Percentiles rank a stretch among this genome's conserved stretches.
These are phyloP conservation scores for Phytophthora litchii DNA, from an alignment of 352 stramenopile species.

Conservation along the genomic window DNA sequence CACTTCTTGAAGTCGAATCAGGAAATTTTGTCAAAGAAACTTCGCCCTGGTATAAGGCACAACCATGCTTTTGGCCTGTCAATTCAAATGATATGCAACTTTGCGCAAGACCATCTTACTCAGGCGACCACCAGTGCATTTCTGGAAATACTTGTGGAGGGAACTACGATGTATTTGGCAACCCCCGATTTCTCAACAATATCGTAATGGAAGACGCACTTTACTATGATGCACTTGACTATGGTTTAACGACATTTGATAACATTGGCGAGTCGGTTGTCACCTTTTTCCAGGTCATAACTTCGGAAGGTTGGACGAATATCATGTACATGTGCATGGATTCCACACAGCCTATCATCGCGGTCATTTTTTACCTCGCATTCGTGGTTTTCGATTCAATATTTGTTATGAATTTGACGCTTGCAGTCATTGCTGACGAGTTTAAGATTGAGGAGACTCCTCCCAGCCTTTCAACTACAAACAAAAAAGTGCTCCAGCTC, in stretches of 20 bases:
- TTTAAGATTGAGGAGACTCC: slow-evolving; percentile 73
- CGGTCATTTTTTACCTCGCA: slow-evolving; percentile 80
- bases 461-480: slow-evolving; percentile 32
- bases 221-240: slow-evolving; percentile 74
- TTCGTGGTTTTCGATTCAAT: slow-evolving; percentile 91
- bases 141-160: slow-evolving; percentile 54
- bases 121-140: slow-evolving; percentile 57
- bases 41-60: slow-evolving; percentile 60
- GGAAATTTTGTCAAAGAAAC: slow-evolving; percentile 60
- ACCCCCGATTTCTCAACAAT: slow-evolving; percentile 54
- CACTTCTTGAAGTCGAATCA: slow-evolving; percentile 46
- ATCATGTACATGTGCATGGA: slow-evolving; percentile 92
- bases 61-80: slow-evolving; percentile 93
- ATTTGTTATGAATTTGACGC: slow-evolving; percentile 93
- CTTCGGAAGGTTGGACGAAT: slow-evolving; percentile 91
- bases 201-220: slow-evolving; percentile 54
- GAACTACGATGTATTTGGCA: slow-evolving; percentile 74
- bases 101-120: slow-evolving; percentile 52
- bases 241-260: slow-evolving; percentile 93
- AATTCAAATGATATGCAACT: slow-evolving; percentile 73
- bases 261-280: slow-evolving; percentile 86
- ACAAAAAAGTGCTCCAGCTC: slow-evolving; percentile 21
- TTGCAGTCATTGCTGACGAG: slow-evolving; percentile 91
- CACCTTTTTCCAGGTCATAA: slow-evolving; percentile 94
- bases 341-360: slow-evolving; percentile 56